Percentiles rank a stretch among this genome's conserved stretches.
Conservation (phyloP, 2,329 filamentous ascomycete species). For the Aspergillus amoenus region DNA sequence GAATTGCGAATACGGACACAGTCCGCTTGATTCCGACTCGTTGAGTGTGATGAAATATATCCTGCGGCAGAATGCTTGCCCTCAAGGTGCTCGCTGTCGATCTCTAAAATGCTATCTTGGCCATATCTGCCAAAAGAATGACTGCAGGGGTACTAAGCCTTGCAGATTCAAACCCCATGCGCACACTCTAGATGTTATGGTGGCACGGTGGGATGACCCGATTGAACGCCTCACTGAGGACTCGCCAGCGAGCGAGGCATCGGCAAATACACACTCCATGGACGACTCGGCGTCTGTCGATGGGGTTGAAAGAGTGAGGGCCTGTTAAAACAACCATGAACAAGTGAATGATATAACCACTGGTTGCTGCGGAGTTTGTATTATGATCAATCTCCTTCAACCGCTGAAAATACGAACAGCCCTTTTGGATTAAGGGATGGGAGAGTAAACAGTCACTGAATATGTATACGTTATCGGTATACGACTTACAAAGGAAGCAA, state of each 20-base stretch:
- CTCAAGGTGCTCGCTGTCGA: conserved; percentile 43
- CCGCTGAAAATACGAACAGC: no score
- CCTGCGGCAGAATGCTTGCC: conserved; percentile 46
- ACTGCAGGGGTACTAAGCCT: conserved; percentile 31
- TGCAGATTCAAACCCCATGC: conserved; percentile 30
- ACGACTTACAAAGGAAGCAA: no score
- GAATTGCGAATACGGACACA: conserved; percentile 49
- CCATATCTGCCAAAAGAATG: conserved; percentile 41
- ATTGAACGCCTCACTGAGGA: neutral
- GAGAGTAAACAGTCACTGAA: no score
- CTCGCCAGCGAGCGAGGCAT: conserved; percentile 1
- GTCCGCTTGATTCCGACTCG: conserved; percentile 39
- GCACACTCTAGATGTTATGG: conserved; percentile 27
- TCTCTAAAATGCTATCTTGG: conserved; percentile 46
- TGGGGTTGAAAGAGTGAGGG: no score
- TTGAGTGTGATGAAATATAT: conserved; percentile 46
- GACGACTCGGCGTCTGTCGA: no score
- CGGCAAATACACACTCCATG: neutral
- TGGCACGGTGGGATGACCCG: conserved; percentile 24
- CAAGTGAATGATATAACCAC: no score
- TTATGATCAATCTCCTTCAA: no score
- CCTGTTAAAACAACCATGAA: no score
- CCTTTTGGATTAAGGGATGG: no score
- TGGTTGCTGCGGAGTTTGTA: no score
- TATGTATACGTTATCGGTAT: no score